phyloP scores from a whole-genome alignment of 352 stramenopile genomes.

The Pythium graminicola region DNA sequence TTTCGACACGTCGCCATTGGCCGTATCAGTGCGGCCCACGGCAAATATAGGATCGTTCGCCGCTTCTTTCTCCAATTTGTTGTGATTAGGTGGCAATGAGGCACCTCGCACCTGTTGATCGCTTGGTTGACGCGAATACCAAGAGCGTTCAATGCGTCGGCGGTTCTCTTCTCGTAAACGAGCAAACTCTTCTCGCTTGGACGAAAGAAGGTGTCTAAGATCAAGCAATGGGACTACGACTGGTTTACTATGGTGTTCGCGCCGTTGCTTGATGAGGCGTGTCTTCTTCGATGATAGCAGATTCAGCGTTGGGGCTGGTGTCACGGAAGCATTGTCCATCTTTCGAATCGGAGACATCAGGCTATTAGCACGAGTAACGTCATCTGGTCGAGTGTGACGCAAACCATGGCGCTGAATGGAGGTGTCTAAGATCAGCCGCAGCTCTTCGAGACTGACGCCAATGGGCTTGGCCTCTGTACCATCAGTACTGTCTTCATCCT shows the following conservation, averaged over 20 bases:
- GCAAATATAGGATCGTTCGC: too few relatives aligned
- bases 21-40: neutral
- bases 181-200: conserved; percentile 13
- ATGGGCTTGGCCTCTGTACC: conserved; percentile 6
- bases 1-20: neutral
- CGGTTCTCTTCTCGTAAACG: conserved; percentile 5
- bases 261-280: neutral
- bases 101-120: neutral
- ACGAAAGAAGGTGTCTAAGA: conserved; percentile 6
- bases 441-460: conserved; percentile 33
- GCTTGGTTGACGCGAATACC: neutral
- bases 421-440: conserved; percentile 45
- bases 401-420: conserved; percentile 43
- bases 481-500: conserved; percentile 11
- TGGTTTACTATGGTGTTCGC: neutral
- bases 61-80: too few relatives aligned
- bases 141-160: neutral
- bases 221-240: neutral
- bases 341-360: neutral
- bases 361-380: neutral
- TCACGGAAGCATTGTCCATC: neutral
- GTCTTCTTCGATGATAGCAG: neutral
- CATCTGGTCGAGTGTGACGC: neutral
- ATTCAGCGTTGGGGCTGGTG: neutral
- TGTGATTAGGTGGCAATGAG: neutral